These are phyloP conservation scores for Aspergillus leporis DNA, from an alignment of 495 filamentous ascomycete species.

Conservation along the genomic window DNA sequence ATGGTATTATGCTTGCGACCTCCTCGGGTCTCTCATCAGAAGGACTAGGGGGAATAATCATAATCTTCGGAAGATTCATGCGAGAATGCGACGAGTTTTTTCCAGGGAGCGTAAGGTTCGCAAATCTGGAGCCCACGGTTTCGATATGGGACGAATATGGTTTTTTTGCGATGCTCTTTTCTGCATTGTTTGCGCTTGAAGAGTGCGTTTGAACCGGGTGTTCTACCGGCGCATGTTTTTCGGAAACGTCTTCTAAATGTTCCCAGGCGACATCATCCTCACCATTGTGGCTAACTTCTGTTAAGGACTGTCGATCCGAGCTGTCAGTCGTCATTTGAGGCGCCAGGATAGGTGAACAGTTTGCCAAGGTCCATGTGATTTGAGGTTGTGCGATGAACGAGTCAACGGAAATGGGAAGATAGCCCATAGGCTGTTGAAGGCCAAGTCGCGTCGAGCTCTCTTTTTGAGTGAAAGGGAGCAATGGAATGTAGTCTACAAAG, in stretches of 20 bases:
- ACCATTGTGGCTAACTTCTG: not conserved
- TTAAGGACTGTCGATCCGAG: not conserved
- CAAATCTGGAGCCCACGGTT: not conserved
- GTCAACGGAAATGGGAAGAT: not conserved
- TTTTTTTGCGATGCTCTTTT: not conserved
- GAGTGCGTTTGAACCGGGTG: not conserved
- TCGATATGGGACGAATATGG: not conserved
- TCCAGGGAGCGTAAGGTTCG: not conserved
- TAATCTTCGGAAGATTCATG: not conserved
- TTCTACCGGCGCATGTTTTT: not conserved
- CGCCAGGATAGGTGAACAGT: not conserved
- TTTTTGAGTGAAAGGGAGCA: not conserved
- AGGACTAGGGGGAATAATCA: not conserved
- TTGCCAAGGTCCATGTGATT: not conserved
- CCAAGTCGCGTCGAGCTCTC: not conserved
- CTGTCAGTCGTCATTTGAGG: not conserved
- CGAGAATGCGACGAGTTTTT: not conserved
- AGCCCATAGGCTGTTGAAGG: not conserved
- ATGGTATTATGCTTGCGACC: not conserved
- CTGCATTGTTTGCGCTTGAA: not conserved
- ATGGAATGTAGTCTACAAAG: not conserved
- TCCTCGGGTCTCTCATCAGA: not conserved
- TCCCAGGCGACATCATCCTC: conserved; percentile 14
- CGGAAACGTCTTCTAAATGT: conserved; percentile 9
- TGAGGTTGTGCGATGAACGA: too few species aligned